Evolutionary conservation across 75 land plant genomes (phyloP).

Genomic region (Isoetes taiwanensis): DNA sequence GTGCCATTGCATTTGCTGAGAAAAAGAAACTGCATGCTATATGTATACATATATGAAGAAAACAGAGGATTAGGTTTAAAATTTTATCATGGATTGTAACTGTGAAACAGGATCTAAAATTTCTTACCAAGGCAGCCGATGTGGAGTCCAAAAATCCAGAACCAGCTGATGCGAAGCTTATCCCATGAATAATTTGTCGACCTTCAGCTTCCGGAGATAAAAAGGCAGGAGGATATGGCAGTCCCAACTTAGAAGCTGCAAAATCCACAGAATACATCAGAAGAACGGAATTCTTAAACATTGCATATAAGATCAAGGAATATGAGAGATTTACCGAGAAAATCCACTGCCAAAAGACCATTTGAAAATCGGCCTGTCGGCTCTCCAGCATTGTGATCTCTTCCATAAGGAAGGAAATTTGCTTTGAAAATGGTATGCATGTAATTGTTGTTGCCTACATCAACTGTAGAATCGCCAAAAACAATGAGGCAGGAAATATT

Average conservation of each 20-base stretch:
- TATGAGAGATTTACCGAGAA: constrained; percentile 34
- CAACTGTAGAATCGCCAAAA: constrained; percentile 47
- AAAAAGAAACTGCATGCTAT: no score
- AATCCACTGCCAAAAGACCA: constrained; percentile 52
- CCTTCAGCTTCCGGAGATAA: constrained; percentile 28
- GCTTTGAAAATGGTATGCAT: constrained; percentile 40
- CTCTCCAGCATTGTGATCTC: constrained; percentile 28
- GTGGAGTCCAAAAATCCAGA: constrained; percentile 66
- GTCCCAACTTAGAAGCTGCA: constrained; percentile 49
- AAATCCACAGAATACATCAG: background rate
- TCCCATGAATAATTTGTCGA: constrained; percentile 39
- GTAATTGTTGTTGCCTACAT: constrained; percentile 51
- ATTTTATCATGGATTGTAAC: no score
- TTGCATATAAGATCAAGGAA: no score
- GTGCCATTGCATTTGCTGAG: no score
- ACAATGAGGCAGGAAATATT: constrained; percentile 46
- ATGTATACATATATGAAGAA: no score
- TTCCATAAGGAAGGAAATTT: constrained; percentile 40
- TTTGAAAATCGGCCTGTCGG: constrained; percentile 70
- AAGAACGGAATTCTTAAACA: no score
- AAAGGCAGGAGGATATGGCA: constrained; percentile 45
- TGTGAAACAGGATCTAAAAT: no score
- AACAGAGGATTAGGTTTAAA: no score
- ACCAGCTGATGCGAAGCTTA: constrained; percentile 74
- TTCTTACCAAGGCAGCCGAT: no score